Conservation (phyloP, 2,329 filamentous ascomycete species). For the Fusarium nematophilum region DNA sequence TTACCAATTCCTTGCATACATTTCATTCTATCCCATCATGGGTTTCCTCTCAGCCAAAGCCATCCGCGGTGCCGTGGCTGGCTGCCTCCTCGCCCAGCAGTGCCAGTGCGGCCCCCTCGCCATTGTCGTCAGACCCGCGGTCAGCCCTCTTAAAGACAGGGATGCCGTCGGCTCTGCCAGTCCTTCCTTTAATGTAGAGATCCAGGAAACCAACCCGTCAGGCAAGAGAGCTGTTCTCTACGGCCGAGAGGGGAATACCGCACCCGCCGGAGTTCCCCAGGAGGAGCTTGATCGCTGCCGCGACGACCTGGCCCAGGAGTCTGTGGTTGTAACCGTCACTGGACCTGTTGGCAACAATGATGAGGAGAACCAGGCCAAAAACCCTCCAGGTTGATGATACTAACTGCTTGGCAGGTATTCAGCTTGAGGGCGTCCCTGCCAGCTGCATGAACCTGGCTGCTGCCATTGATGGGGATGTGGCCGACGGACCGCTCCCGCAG, state of each 20-base stretch:
- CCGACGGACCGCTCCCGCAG: not conserved
- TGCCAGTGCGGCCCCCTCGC: not conserved
- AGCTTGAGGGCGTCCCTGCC: not conserved
- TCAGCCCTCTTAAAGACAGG: not conserved
- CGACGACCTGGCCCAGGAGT: not conserved
- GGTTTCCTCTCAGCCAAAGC: not conserved
- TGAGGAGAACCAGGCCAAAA: not conserved
- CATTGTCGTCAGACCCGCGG: not conserved
- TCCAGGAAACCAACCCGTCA: not conserved
- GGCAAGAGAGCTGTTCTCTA: not conserved
- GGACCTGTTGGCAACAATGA: not conserved
- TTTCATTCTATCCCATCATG: too few species aligned
- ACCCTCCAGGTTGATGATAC: not conserved
- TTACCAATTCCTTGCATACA: too few species aligned
- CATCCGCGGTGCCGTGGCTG: not conserved
- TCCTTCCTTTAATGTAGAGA: not conserved
- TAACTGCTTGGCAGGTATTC: not conserved
- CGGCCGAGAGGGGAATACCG: not conserved
- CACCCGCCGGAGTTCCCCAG: not conserved
- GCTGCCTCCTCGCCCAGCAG: not conserved
- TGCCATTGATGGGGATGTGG: not conserved
- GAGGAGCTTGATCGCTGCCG: not conserved
- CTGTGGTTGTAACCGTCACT: not conserved
- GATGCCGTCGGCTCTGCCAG: not conserved
- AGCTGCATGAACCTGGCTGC: not conserved